phyloP scores from a whole-genome alignment of 140 eudicot genomes.

The Senecio squalidus region DNA sequence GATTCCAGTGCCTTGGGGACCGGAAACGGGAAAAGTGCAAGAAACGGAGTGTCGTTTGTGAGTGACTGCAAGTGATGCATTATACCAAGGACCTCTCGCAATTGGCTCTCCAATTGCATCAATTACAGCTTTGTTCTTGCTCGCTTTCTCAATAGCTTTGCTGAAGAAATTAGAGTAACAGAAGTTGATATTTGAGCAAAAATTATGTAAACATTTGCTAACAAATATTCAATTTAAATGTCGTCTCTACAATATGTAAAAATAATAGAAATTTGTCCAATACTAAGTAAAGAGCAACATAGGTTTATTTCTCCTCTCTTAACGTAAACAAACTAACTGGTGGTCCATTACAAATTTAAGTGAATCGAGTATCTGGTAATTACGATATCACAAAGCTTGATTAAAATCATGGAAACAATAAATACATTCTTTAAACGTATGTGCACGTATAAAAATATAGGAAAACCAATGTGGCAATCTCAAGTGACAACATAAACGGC shows the following conservation, averaged over 20 bases:
- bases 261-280: no score
- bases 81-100: slow-evolving; percentile 93
- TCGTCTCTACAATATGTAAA: no score
- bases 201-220: neutral
- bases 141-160: slow-evolving; percentile 92
- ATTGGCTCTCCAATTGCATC: slow-evolving; percentile 88
- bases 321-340: neutral
- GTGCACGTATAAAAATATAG: neutral
- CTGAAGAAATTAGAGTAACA: slow-evolving; percentile 35
- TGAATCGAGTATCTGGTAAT: neutral
- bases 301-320: neutral
- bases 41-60: slow-evolving; percentile 78
- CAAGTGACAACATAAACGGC: neutral
- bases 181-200: slow-evolving; percentile 1
- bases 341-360: neutral
- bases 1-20: slow-evolving; percentile 84
- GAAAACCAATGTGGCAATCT: neutral
- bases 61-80: slow-evolving; percentile 95
- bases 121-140: slow-evolving; percentile 55
- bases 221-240: no score
- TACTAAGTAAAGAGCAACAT: neutral
- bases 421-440: neutral
- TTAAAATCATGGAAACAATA: neutral
- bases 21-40: slow-evolving; percentile 88
- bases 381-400: neutral